Evolutionary conservation across 192 early-diverging fungal species (phyloP).

Genomic region (Linnemannia hyalina): DNA sequence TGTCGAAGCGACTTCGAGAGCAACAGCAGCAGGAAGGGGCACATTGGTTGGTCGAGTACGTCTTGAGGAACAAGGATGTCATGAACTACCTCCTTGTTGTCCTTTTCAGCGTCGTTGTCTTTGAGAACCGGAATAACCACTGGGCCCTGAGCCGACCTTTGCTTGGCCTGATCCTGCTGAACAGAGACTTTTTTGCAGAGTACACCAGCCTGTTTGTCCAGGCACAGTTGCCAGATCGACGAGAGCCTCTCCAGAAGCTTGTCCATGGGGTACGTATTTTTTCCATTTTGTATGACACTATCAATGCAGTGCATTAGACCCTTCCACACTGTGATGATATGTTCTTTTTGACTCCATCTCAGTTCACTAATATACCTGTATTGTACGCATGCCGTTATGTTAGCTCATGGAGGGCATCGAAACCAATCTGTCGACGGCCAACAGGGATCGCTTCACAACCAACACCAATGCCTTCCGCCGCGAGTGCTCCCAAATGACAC

Average conservation of each 20-base stretch:
- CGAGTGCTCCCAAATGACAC: slow-evolving; percentile 47
- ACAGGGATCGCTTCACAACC: slow-evolving; percentile 78
- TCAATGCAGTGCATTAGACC: background rate
- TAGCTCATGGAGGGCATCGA: slow-evolving; percentile 72
- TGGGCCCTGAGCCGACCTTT: slow-evolving; percentile 89
- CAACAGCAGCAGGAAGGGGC: background rate
- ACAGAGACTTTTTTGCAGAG: slow-evolving; percentile 62
- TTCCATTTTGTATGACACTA: background rate
- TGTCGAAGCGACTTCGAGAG: background rate
- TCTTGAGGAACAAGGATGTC: slow-evolving; percentile 70
- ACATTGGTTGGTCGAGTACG: slow-evolving; percentile 71
- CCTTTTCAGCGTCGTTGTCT: slow-evolving; percentile 80
- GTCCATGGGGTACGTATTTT: slow-evolving; percentile 20
- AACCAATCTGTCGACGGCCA: slow-evolving; percentile 62
- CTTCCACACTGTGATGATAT: no score
- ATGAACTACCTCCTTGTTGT: slow-evolving; percentile 72
- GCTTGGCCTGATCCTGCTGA: slow-evolving; percentile 81
- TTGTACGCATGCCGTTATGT: background rate
- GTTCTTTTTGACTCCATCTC: background rate
- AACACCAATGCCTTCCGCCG: slow-evolving; percentile 66
- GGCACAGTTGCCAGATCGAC: slow-evolving; percentile 35
- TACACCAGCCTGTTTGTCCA: slow-evolving; percentile 28
- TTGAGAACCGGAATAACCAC: slow-evolving; percentile 85
- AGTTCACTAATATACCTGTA: background rate
- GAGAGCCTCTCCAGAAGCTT: slow-evolving; percentile 29